Conservation (phyloP, 495 filamentous ascomycete genomes). For the Friedmanniomyces simplex region DNA sequence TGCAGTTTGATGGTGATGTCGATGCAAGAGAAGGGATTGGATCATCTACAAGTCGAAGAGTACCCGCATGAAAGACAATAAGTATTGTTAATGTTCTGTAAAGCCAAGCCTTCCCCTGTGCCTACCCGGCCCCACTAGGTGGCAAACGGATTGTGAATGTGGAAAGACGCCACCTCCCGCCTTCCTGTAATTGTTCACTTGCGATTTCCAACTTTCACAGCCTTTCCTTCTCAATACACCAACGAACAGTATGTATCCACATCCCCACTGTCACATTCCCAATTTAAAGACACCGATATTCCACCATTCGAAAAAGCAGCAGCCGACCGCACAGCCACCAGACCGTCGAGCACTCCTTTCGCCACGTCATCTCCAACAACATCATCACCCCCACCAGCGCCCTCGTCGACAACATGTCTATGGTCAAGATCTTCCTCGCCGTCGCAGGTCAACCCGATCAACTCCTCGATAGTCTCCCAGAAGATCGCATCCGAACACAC, state of each 20-base stretch:
- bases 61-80: background rate
- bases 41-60: background rate
- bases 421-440: conserved; percentile 1
- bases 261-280: too few relatives aligned
- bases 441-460: background rate
- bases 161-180: background rate
- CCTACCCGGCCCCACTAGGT: background rate
- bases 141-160: background rate
- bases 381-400: background rate
- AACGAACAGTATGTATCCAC: background rate
- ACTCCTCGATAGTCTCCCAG: background rate
- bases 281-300: too few relatives aligned
- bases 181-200: background rate
- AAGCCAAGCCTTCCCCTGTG: background rate
- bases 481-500: background rate
- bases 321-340: too few relatives aligned
- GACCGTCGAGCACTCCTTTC: background rate
- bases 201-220: background rate
- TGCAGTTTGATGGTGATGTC: too few relatives aligned
- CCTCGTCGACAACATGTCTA: background rate
- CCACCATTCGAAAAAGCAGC: too few relatives aligned
- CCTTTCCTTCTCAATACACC: background rate
- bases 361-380: background rate
- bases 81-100: background rate
- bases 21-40: background rate